Conservation (phyloP, 805 yeast genomes). For the Vanderwaltozyma polyspora region DNA sequence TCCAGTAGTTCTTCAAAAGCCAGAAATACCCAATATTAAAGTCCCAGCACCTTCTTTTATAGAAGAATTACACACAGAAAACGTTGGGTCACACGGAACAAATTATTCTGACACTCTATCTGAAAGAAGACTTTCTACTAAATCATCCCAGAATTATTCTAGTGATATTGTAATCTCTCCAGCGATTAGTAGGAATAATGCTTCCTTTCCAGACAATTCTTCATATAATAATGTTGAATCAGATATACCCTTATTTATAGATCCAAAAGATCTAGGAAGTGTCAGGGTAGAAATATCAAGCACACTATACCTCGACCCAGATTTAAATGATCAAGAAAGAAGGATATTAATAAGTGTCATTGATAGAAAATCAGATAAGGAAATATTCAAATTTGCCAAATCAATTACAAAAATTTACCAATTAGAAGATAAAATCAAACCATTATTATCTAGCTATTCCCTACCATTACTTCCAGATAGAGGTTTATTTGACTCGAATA, state of each 20-base stretch:
- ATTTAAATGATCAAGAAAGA: constrained; percentile 43
- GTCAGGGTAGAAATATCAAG: constrained; percentile 39
- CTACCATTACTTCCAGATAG: constrained; percentile 59
- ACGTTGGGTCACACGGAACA: too few relatives aligned
- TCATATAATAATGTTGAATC: too few relatives aligned
- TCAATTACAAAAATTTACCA: constrained; percentile 45
- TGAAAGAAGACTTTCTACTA: too few relatives aligned
- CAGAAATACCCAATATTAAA: too few relatives aligned
- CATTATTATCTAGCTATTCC: constrained; percentile 35
- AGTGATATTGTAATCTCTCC: too few relatives aligned
- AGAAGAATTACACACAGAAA: too few relatives aligned
- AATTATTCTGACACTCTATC: too few relatives aligned
- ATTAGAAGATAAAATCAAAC: constrained; percentile 52
- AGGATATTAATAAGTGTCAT: constrained; percentile 48
- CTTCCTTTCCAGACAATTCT: too few relatives aligned
- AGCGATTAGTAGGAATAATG: too few relatives aligned
- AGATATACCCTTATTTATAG: constrained; percentile 41
- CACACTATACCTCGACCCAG: constrained; percentile 33
- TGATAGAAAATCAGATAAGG: constrained; percentile 50
- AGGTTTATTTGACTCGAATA: constrained; percentile 35
- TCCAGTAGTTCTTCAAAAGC: not conserved
- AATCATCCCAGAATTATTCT: too few relatives aligned
- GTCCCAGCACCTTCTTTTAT: too few relatives aligned
- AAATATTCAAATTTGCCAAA: constrained; percentile 67
- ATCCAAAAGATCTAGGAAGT: constrained; percentile 47